Percentiles rank a stretch among this genome's conserved stretches.
phyloP scores from a whole-genome alignment of 2,329 filamentous ascomycete species.

The Fusarium ramigenum region DNA sequence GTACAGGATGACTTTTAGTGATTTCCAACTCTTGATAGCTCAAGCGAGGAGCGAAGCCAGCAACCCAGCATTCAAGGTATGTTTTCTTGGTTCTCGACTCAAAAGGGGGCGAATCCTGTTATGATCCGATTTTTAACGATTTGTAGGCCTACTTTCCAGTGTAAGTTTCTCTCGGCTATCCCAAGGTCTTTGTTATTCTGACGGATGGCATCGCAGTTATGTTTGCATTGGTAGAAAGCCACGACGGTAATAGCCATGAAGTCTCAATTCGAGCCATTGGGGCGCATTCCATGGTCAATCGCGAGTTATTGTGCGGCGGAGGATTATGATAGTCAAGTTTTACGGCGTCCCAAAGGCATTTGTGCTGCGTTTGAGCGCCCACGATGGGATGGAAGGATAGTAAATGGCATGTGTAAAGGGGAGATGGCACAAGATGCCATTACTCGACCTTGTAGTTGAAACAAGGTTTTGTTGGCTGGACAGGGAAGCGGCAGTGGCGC shows the following conservation, averaged over 20 bases:
- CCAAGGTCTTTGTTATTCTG: background rate
- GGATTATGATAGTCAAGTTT: background rate
- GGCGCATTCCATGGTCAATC: background rate
- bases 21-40: slow-evolving; percentile 66
- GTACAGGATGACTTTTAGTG: slow-evolving; percentile 64
- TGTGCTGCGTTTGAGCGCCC: background rate
- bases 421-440: background rate
- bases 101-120: slow-evolving; percentile 5
- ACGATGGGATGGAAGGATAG: background rate
- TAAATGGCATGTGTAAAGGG: background rate
- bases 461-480: slow-evolving; percentile 38
- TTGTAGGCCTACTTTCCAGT: slow-evolving; percentile 68
- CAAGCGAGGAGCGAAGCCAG: slow-evolving; percentile 64
- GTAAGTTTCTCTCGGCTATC: slow-evolving; percentile 52
- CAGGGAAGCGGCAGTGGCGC: slow-evolving; percentile 33
- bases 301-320: background rate
- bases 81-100: background rate
- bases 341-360: background rate
- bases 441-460: slow-evolving; percentile 25
- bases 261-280: background rate
- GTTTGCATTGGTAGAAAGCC: slow-evolving; percentile 71
- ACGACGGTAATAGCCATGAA: slow-evolving; percentile 23
- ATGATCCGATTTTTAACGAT: background rate
- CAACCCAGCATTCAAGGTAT: slow-evolving; percentile 65
- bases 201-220: slow-evolving; percentile 55